phyloP scores from a whole-genome alignment of 108 stramenopile species.

The Conticribra guillardii region DNA sequence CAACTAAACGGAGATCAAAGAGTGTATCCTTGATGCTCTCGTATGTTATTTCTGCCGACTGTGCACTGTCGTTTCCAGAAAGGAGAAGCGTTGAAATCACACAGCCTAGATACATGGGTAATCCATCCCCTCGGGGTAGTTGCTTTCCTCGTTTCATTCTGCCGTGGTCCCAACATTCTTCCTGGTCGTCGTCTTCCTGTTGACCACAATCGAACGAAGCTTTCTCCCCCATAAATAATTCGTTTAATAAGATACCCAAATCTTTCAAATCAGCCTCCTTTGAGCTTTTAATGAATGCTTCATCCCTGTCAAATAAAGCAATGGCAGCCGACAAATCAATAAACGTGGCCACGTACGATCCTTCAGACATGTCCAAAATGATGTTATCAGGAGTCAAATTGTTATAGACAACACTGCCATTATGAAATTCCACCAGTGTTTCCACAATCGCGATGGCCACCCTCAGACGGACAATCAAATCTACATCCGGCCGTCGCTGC shows the following conservation, averaged over 20 bases:
- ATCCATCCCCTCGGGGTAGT: background rate
- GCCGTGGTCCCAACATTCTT: background rate
- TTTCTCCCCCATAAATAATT: no score
- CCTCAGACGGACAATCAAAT: background rate
- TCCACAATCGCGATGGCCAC: slow-evolving; percentile 19
- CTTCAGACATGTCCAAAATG: slow-evolving; percentile 21
- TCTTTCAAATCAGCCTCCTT: slow-evolving; percentile 1
- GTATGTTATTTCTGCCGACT: background rate
- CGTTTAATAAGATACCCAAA: slow-evolving; percentile 7
- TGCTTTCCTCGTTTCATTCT: slow-evolving; percentile 3
- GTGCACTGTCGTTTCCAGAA: background rate
- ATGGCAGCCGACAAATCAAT: slow-evolving; percentile 17
- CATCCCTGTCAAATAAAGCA: background rate
- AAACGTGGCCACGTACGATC: slow-evolving; percentile 15
- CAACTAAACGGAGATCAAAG: slow-evolving; percentile 9
- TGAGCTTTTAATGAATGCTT: background rate
- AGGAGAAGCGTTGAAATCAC: slow-evolving; percentile 11
- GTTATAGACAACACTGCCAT: slow-evolving; percentile 9
- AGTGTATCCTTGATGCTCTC: background rate
- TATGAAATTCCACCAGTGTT: slow-evolving; percentile 19
- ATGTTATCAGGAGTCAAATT: slow-evolving; percentile 11
- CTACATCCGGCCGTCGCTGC: background rate
- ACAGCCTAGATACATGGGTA: slow-evolving; percentile 8
- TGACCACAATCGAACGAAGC: slow-evolving; percentile 2
- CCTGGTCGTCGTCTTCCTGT: background rate